phyloP scores from a whole-genome alignment of 208 protist genomes.

The Trypanosoma scelopori region DNA sequence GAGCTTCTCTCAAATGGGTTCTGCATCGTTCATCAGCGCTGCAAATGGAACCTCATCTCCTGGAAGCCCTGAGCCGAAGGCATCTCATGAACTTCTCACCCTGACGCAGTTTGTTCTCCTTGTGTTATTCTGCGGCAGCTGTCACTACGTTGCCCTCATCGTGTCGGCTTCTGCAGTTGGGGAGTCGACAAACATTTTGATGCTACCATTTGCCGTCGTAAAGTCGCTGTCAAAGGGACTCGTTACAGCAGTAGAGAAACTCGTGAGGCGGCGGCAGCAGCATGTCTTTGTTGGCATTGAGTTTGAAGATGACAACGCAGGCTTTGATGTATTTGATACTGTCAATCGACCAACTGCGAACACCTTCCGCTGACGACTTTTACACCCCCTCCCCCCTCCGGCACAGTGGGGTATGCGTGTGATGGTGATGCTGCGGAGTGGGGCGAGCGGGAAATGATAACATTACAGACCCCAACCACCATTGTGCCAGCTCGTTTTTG shows the following conservation, averaged over 20 bases:
- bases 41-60: constrained; percentile 1
- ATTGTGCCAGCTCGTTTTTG: neutral
- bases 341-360: constrained; percentile 9
- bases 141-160: constrained; percentile 57
- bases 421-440: too few relatives aligned
- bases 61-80: neutral
- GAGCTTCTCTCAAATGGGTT: neutral
- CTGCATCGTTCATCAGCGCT: neutral
- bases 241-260: neutral
- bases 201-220: constrained; percentile 34
- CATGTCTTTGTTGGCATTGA: constrained; percentile 24
- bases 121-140: constrained; percentile 35
- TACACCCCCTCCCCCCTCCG: too few relatives aligned
- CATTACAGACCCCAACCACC: too few relatives aligned
- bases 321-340: constrained; percentile 10
- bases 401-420: too few relatives aligned
- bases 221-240: constrained; percentile 7
- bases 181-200: constrained; percentile 44
- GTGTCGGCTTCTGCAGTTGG: constrained; percentile 54
- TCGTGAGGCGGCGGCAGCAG: constrained; percentile 8
- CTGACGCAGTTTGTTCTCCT: constrained; percentile 54
- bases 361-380: constrained; percentile 5
- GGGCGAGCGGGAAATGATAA: too few relatives aligned
- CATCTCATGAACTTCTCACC: constrained; percentile 40
- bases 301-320: constrained; percentile 26